Evolutionary conservation across 495 filamentous ascomycete species (phyloP), one percentile per base, ranked within the genome.

Genomic region (Penicillium herquei): DNA sequence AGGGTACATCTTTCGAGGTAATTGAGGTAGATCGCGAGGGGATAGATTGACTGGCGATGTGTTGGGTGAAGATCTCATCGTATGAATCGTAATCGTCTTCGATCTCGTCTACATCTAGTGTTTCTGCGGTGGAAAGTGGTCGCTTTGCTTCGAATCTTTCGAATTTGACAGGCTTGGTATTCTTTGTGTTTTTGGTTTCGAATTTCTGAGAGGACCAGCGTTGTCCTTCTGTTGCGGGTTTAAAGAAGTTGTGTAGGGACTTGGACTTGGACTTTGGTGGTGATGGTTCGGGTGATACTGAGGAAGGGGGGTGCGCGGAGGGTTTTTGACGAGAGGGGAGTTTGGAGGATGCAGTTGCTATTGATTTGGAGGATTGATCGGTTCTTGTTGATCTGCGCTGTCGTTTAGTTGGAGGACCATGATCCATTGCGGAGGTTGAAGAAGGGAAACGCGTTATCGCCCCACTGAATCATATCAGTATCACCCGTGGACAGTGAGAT

Each of bases 1-100:
- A 39, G 33, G n/a, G 30, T 2, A 18, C 14, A 12, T 35, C 17
- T n/a, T 21, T 30, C 33, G 43, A 16, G 3, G 32, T 6, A 9
- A 18, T 39, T 10, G 52, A n/a, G 16, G 21, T 26, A 26, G 21
- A 26, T 26, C 21, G 21, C 1, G 21, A 26, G 21, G 21, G 21
- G 4, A 26, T 26, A 4, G 37, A 41, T 40, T 39, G 31, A 31
- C 17, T 44, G 21, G 39, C 39, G 17, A 52, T 44, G 39, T 73
- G 62, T 7, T 61, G 59, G 6, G 63, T 63, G 35, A 74, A 72
- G 16, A 76, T 70, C 46, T 76, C 75, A 54, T 79, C 75, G 44
- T 75, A 77, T 8, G 75, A 81, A 52, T 76, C 73, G 52, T 78
- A 78, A 54, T 74, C 74, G 57, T 82, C 79, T 41, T 81, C 79